Base-by-base conservation (phyloP, 2,329 filamentous ascomycete genomes). In the Diaporthe caulivora region DNA sequence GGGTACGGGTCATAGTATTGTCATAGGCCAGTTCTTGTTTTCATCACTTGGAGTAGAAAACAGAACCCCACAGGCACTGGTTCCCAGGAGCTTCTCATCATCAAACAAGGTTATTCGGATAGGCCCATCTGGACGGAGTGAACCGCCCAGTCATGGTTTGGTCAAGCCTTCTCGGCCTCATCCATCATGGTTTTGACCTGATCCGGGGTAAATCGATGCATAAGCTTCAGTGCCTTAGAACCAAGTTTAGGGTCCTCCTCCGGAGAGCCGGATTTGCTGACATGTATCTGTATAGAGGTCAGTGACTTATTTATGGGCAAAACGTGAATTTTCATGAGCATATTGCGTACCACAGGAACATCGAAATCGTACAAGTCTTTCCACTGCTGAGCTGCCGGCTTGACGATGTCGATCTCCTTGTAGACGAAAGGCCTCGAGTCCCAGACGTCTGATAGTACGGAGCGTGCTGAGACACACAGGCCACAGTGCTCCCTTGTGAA, bases 291-390 rank as follows among this genome's bases (percentile, higher is more conserved):
- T 29, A 7, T n/a, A 24, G 9, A 17, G 18, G 51, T 44, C 15
- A 68, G 60, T 49, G 49, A 57, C 15, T 17, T 18, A 1, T 10
- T 42, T 2, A 26, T 31, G 17, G 21, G 37, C 6, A 44, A n/a
- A 8, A 44, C 4, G 9, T 31, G 42, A 21, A 49, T 31, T 18
- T 21, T 8, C 1, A 15, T 8, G n/a, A 29, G 7, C 51, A 10
- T 31, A 3, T 42, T 44, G 82, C 87, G 79, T 85, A 95, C 93
- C 79, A 95, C 94, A 0, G 94, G 94, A 10, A 94, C 93, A 77
- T 96, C 94, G 80, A 95, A 94, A 73, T 95, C 93, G 80, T 96
- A 96, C 1, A 95, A 79, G 64, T 92, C 87, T 78, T 89, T 91
- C 94, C 94, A 96, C 31, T 85, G 83, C 75, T 90, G 88, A 21